Conservation (phyloP, 2,329 filamentous ascomycete species). For the Aspergillus sp. region DNA sequence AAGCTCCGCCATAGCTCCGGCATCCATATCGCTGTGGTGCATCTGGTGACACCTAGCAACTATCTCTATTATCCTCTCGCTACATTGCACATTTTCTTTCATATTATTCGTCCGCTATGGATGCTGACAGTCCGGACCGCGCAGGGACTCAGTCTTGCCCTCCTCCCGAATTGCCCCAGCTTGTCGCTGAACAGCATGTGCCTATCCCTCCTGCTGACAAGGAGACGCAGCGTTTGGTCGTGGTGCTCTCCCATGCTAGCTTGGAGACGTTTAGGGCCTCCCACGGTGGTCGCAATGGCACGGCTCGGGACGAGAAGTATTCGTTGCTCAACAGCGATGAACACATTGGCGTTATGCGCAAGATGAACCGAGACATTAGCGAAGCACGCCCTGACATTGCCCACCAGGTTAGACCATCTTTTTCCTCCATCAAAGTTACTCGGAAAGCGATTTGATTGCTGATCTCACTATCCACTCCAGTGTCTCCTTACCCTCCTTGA, state of each 20-base stretch:
- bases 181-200: constrained; percentile 88
- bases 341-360: constrained; percentile 98
- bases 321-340: constrained; percentile 98
- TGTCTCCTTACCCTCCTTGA: constrained; percentile 95
- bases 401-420: constrained; percentile 74
- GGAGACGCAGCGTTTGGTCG: constrained; percentile 85
- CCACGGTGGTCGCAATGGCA: constrained; percentile 64
- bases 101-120: constrained; percentile 7
- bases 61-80: neutral
- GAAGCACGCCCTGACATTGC: constrained; percentile 97
- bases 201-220: constrained; percentile 85
- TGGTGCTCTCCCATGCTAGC: constrained; percentile 94
- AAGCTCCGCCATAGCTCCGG: neutral
- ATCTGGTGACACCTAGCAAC: neutral
- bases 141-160: constrained; percentile 92
- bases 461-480: constrained; percentile 50
- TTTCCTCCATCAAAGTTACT: neutral
- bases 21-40: neutral
- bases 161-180: constrained; percentile 82
- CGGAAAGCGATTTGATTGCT: neutral
- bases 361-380: constrained; percentile 98
- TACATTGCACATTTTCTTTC: neutral
- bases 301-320: constrained; percentile 85
- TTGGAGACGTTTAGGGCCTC: constrained; percentile 96
- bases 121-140: constrained; percentile 27